Base-by-base conservation (phyloP, 345 rosid genomes). In the Moricandia arvensis region DNA sequence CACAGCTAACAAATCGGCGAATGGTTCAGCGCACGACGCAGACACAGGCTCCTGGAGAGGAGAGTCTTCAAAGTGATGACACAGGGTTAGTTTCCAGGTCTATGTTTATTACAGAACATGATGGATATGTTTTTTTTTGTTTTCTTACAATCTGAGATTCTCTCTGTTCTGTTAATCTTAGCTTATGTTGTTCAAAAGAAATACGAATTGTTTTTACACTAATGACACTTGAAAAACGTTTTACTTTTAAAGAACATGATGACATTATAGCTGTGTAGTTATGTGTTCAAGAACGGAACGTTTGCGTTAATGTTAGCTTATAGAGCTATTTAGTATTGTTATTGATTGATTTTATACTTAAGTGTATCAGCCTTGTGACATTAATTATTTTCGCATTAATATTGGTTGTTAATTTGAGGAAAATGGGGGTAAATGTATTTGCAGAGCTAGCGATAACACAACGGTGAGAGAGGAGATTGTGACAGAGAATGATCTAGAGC, bases 401-500 rank as follows among this genome's bases (percentile, higher is more conserved):
- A 29, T 29, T 29, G 31, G 31, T 29, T 29, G 31, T 29, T n/a
- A 29, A 3, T 29, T 4, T 29, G 24, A 21, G 24, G 24, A 21
- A 21, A 21, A 21, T 21, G 24, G 24, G 24, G 24, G 24, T 21
- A 21, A n/a, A 21, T 21, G 24, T 43, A 12, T n/a, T 71, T 72
- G 80, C 84, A 85, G 89, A 58, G 3, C 27, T 10, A 16, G 71
- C 0, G 65, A 62, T 73, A n/a, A 71, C 47, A 68, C 24, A 35
- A 75, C 17, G 60, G 91, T 71, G 80, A 79, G 66, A 49, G 85
- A 71, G 63, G 88, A 87, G 2, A 57, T 87, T 72, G 88, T 96
- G 47, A 85, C 93, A 4, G 96, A 96, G 83, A 84, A 75, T 79
- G 99, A 93, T 83, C 73, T 96, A 9, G 91, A 93, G 69, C 99